Evolutionary conservation across 495 filamentous ascomycete species (phyloP).

Genomic region (Trichoderma virens): DNA sequence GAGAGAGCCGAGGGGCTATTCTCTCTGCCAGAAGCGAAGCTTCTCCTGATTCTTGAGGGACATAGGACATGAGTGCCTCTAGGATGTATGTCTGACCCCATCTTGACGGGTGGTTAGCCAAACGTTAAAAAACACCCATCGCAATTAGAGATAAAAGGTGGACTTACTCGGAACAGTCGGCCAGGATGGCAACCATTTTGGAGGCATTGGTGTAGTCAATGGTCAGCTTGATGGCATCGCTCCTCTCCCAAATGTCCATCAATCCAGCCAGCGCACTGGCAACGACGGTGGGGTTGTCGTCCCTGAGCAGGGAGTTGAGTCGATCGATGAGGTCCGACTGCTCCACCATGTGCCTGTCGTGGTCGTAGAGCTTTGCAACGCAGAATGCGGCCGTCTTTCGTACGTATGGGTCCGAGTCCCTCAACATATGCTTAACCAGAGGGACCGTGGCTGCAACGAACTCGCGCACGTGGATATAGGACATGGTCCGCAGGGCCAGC

Average conservation of each 20-base stretch:
- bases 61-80: conserved; percentile 96
- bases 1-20: conserved; percentile 86
- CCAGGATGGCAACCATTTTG: conserved; percentile 92
- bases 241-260: conserved; percentile 98
- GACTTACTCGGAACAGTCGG: conserved; percentile 91
- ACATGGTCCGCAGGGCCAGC: conserved; percentile 88
- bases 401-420: conserved; percentile 89
- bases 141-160: conserved; percentile 7
- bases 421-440: conserved; percentile 73
- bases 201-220: conserved; percentile 96
- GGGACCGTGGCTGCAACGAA: conserved; percentile 88
- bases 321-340: conserved; percentile 84
- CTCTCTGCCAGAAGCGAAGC: conserved; percentile 86
- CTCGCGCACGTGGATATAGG: conserved; percentile 93
- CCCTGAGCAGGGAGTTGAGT: conserved; percentile 80
- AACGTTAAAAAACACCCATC: not conserved
- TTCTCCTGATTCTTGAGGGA: conserved; percentile 84
- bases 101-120: conserved; percentile 42
- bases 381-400: conserved; percentile 95
- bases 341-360: conserved; percentile 87
- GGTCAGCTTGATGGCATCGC: conserved; percentile 93
- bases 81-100: conserved; percentile 99
- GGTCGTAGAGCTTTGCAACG: conserved; percentile 96
- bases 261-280: conserved; percentile 85
- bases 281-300: conserved; percentile 96